These are phyloP conservation scores for Picea sitchensis DNA, from an alignment of 75 land plant genomes.

Conservation along the genomic window DNA sequence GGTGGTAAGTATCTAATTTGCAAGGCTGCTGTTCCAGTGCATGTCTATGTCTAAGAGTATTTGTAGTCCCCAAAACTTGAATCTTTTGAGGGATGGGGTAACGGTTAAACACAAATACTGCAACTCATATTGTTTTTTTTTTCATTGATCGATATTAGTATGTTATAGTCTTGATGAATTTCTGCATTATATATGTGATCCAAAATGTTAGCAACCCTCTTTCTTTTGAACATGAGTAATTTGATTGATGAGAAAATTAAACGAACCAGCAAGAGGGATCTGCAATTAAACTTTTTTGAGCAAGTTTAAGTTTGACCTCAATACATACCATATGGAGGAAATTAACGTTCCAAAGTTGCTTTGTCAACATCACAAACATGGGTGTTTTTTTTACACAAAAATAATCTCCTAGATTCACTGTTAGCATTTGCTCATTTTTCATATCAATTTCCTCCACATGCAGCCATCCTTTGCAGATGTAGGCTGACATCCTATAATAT, in stretches of 20 bases:
- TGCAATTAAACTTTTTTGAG: background rate
- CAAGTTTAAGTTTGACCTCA: background rate
- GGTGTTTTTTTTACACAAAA: background rate
- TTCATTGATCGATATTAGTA: background rate
- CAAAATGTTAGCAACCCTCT: background rate
- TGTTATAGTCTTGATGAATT: background rate
- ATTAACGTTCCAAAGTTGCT: background rate
- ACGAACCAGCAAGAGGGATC: background rate
- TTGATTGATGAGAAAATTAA: background rate
- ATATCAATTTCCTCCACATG: background rate
- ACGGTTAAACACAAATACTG: background rate
- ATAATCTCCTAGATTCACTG: background rate
- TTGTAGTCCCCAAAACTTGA: background rate
- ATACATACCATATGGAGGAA: background rate
- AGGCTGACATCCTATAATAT: background rate
- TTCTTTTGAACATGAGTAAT: background rate
- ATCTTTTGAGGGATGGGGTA: background rate
- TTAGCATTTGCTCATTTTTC: background rate
- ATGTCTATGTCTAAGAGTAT: background rate
- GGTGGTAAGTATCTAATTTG: slow-evolving; percentile 37
- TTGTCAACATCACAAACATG: background rate
- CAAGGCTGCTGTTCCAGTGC: background rate
- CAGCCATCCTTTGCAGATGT: background rate
- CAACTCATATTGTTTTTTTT: background rate
- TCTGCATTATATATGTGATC: background rate